A percentile compares a stretch with the other conserved stretches of the same genome.
Evolutionary conservation across 2,329 filamentous ascomycete genomes (phyloP).

Genomic region (Fusarium sp.): DNA sequence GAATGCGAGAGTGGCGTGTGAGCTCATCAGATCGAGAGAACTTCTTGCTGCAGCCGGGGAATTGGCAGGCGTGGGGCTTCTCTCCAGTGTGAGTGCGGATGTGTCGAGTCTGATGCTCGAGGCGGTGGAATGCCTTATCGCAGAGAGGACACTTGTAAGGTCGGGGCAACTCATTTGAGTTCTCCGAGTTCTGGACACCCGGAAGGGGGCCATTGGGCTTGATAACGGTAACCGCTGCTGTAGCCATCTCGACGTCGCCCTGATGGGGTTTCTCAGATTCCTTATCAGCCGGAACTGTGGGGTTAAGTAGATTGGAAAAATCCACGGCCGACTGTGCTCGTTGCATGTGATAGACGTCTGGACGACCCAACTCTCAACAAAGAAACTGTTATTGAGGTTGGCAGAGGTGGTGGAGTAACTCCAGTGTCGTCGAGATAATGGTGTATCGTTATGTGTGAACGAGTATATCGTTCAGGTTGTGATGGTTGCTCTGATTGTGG

Average conservation of each 20-base stretch:
- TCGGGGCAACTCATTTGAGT: conserved; percentile 79
- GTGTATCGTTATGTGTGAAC: conserved; percentile 7
- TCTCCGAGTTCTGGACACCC: conserved; percentile 68
- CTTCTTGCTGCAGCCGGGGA: conserved; percentile 94
- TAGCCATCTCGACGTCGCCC: conserved; percentile 58
- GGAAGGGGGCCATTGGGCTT: conserved; percentile 72
- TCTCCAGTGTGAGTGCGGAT: conserved; percentile 98
- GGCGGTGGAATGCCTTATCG: conserved; percentile 97
- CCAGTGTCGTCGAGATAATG: conserved; percentile 15
- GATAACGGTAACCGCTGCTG: conserved; percentile 64
- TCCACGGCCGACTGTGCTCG: conserved; percentile 77
- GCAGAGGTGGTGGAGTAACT: conserved; percentile 1
- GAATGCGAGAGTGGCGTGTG: conserved; percentile 95
- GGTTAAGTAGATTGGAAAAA: conserved; percentile 81
- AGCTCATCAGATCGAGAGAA: conserved; percentile 97
- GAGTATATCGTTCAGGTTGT: background rate
- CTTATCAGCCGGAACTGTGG: conserved; percentile 48
- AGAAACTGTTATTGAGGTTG: conserved; percentile 20
- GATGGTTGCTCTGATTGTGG: background rate
- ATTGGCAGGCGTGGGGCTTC: conserved; percentile 96
- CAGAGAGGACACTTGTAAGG: conserved; percentile 99
- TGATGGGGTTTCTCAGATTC: conserved; percentile 44
- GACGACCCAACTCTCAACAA: conserved; percentile 32
- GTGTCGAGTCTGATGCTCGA: conserved; percentile 91
- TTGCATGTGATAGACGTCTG: conserved; percentile 73